Conservation (phyloP, 169 alveolate species). For the Eimeria sp. region DNA sequence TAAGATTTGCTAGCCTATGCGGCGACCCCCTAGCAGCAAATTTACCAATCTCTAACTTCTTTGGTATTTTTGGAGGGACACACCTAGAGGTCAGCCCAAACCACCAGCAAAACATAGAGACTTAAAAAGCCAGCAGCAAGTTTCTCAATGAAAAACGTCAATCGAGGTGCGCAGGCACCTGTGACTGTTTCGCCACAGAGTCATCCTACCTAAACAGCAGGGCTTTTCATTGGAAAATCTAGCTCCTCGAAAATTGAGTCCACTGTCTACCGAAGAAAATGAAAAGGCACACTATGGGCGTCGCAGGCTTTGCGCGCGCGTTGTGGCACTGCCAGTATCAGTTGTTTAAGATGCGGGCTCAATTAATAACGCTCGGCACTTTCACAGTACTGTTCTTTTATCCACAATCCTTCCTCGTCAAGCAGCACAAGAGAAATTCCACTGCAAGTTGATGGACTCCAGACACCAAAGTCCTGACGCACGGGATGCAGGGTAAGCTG, state of each 20-base stretch:
- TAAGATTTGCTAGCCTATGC: too few relatives aligned
- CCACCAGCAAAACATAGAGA: slow-evolving; percentile 19
- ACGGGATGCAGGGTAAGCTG: neutral
- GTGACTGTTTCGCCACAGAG: neutral
- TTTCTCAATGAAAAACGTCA: neutral
- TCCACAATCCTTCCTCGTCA: neutral
- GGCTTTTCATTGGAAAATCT: neutral
- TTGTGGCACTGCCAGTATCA: neutral
- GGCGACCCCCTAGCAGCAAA: too few relatives aligned
- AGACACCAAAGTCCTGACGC: neutral
- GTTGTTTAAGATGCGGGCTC: neutral
- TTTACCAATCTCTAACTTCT: too few relatives aligned
- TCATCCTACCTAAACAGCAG: neutral
- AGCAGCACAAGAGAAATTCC: neutral
- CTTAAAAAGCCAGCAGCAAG: neutral
- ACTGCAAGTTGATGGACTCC: neutral
- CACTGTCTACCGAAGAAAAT: neutral
- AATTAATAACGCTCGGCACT: neutral
- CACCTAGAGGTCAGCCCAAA: neutral
- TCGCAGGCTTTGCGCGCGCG: neutral
- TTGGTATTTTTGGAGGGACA: neutral
- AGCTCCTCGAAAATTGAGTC: neutral
- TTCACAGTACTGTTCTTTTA: neutral
- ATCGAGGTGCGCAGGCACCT: neutral
- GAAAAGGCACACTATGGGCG: neutral